phyloP scores from a whole-genome alignment of 306 rosid genomes.

The Adenanthera pavonina region DNA sequence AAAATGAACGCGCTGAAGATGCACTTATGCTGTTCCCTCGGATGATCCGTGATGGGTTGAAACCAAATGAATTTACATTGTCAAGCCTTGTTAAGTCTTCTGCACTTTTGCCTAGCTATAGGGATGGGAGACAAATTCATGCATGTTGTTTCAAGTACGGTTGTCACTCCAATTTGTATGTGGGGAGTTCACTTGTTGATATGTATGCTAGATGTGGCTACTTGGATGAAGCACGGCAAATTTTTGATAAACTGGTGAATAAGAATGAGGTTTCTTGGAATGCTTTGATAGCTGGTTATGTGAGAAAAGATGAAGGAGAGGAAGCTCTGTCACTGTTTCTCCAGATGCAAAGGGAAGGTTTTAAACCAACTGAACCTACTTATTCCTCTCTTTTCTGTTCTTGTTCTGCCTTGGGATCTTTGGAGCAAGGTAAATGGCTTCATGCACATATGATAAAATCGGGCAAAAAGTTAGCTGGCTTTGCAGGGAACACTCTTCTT shows the following conservation, averaged over 20 bases:
- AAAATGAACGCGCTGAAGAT: conserved; percentile 42
- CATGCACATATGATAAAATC: conserved; percentile 53
- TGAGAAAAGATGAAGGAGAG: conserved; percentile 50
- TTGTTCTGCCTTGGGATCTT: conserved; percentile 46
- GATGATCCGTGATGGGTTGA: conserved; percentile 40
- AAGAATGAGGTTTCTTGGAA: conserved; percentile 63
- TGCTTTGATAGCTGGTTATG: conserved; percentile 53
- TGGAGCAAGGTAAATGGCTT: conserved; percentile 59
- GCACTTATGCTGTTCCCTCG: conserved; percentile 46
- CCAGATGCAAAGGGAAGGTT: conserved; percentile 53
- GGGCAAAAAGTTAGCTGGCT: conserved; percentile 48
- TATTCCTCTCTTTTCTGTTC: conserved; percentile 53
- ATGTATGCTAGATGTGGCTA: conserved; percentile 60
- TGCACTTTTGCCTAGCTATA: conserved; percentile 38
- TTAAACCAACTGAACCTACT: conserved; percentile 47
- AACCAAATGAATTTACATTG: conserved; percentile 50
- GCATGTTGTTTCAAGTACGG: conserved; percentile 51
- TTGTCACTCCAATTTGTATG: conserved; percentile 45
- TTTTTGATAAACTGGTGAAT: conserved; percentile 44
- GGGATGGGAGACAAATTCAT: conserved; percentile 54
- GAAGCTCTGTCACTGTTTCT: conserved; percentile 48
- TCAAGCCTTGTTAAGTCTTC: conserved; percentile 52
- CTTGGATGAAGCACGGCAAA: conserved; percentile 46
- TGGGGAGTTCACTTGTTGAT: conserved; percentile 62
- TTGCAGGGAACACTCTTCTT: conserved; percentile 57